Evolutionary conservation across 305 asterid genomes (phyloP).

Genomic region (Caryopteris hybrid): DNA sequence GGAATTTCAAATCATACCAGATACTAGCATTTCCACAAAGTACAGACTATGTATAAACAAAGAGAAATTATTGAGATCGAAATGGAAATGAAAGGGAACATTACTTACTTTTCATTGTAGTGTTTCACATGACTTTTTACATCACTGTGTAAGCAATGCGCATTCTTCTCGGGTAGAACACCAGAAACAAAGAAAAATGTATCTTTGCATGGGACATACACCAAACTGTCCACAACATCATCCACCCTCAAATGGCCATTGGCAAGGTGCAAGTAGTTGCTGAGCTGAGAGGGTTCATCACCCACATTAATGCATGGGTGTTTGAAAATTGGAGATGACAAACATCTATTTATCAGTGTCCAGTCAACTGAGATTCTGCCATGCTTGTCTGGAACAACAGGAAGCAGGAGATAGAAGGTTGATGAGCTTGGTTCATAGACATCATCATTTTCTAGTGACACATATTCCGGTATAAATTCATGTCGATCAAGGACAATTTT

Average conservation of each 20-base stretch:
- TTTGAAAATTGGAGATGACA: slow-evolving; percentile 79
- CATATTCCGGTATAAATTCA: slow-evolving; percentile 55
- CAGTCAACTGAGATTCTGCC: slow-evolving; percentile 72
- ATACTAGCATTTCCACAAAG: slow-evolving; percentile 9
- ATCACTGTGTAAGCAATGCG: slow-evolving; percentile 45
- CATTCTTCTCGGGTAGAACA: slow-evolving; percentile 44
- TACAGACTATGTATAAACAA: slow-evolving; percentile 2
- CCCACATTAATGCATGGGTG: slow-evolving; percentile 29
- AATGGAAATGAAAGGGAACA: slow-evolving; percentile 14
- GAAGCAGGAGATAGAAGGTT: slow-evolving; percentile 81
- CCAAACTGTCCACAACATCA: slow-evolving; percentile 78
- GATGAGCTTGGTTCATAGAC: slow-evolving; percentile 37
- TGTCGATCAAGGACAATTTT: slow-evolving; percentile 75
- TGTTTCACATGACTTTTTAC: slow-evolving; percentile 58
- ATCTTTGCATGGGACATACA: slow-evolving; percentile 72
- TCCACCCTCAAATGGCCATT: slow-evolving; percentile 51
- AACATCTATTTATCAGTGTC: slow-evolving; percentile 66
- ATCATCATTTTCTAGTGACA: slow-evolving; percentile 48
- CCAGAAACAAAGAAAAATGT: slow-evolving; percentile 78
- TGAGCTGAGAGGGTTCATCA: slow-evolving; percentile 32
- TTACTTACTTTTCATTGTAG: slow-evolving; percentile 61
- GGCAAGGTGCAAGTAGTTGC: slow-evolving; percentile 59
- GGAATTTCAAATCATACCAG: slow-evolving; percentile 6
- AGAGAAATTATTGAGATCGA: neutral
- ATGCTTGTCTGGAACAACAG: slow-evolving; percentile 42